phyloP scores from a whole-genome alignment of 768 basidiomycete species.

The Psilocybe cyanescens region DNA sequence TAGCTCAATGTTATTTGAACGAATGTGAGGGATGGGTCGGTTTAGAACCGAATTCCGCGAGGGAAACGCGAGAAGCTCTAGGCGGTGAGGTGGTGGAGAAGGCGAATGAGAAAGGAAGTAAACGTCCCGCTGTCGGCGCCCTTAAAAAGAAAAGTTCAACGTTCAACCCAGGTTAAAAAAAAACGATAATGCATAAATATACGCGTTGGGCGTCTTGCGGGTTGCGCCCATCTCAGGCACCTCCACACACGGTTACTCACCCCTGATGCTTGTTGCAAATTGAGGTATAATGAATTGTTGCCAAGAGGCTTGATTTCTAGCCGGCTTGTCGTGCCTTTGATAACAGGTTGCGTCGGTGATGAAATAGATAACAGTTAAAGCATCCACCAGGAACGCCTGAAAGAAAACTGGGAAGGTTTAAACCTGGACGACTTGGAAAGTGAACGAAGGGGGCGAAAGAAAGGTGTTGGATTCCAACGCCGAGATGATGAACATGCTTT shows the following conservation, averaged over 20 bases:
- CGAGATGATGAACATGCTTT: slow-evolving; percentile 8
- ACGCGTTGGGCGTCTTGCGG: not conserved
- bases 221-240: slow-evolving; percentile 15
- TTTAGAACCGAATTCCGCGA: slow-evolving; percentile 1
- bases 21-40: slow-evolving; percentile 5
- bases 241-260: not conserved
- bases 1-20: slow-evolving; percentile 16
- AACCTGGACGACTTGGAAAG: not conserved
- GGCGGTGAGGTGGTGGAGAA: not conserved
- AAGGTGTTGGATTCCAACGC: slow-evolving; percentile 41
- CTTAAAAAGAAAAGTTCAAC: slow-evolving; percentile 8
- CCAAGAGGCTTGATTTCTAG: slow-evolving; percentile 9
- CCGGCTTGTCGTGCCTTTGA: not conserved
- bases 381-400: not conserved
- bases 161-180: slow-evolving; percentile 7
- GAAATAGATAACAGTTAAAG: not conserved
- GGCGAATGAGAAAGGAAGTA: slow-evolving; percentile 2
- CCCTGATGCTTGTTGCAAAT: slow-evolving; percentile 4
- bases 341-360: not conserved
- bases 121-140: not conserved
- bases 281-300: not conserved
- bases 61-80: slow-evolving; percentile 4
- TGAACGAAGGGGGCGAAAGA: slow-evolving; percentile 31
- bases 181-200: slow-evolving; percentile 13
- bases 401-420: not conserved